A percentile compares a stretch with the other conserved stretches of the same genome.
phyloP scores from a whole-genome alignment of 352 stramenopile species.

The Halophytophthora polymorphica region DNA sequence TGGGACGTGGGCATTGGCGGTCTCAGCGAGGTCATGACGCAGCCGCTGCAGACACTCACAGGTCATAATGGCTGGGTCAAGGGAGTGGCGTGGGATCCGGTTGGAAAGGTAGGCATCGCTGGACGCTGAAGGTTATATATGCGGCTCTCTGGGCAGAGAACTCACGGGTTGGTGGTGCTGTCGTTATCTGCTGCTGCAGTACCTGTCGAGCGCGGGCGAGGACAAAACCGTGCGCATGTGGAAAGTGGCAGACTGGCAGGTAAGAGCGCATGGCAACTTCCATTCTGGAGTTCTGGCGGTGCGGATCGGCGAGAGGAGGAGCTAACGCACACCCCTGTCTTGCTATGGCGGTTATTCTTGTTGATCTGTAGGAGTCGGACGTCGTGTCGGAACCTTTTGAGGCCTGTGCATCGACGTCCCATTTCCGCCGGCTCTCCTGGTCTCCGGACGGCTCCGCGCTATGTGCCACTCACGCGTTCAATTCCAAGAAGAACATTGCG shows the following conservation, averaged over 20 bases:
- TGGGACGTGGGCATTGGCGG: conserved; percentile 68
- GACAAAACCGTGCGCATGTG: conserved; percentile 86
- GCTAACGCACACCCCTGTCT: not conserved
- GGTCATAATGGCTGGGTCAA: conserved; percentile 88
- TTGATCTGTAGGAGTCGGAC: conserved; percentile 29
- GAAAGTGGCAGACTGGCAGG: conserved; percentile 80
- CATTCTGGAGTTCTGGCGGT: too few species aligned
- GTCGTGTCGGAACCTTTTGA: conserved; percentile 75
- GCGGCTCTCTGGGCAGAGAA: not conserved
- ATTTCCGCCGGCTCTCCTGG: conserved; percentile 84
- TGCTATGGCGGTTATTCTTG: not conserved
- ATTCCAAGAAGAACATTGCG: conserved; percentile 85
- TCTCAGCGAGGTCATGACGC: conserved; percentile 66
- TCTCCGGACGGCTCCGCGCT: conserved; percentile 78
- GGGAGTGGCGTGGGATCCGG: conserved; percentile 82
- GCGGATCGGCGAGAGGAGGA: not conserved
- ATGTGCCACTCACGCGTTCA: conserved; percentile 82
- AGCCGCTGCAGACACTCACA: conserved; percentile 72
- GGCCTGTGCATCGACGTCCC: conserved; percentile 68
- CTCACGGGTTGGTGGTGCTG: not conserved
- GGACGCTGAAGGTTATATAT: not conserved
- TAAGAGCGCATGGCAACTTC: conserved; percentile 1
- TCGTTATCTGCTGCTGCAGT: conserved; percentile 27
- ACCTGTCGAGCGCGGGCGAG: conserved; percentile 81
- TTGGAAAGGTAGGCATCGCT: conserved; percentile 54